Conservation (phyloP, 2,329 filamentous ascomycete species). For the Fusarium oxysporum region DNA sequence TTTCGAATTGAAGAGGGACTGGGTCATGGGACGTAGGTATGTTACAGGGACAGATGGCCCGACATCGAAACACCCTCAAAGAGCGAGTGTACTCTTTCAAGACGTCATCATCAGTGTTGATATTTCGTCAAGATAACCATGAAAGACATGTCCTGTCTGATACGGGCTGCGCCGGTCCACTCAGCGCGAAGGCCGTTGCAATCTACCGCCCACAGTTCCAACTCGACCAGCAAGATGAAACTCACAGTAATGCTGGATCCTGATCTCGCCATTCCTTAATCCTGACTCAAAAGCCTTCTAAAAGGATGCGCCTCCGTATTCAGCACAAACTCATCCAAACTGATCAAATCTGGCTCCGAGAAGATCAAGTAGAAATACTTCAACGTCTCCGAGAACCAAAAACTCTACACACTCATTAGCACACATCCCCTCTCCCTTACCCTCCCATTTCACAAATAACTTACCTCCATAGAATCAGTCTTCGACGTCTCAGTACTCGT, state of each 20-base stretch:
- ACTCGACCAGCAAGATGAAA: background rate
- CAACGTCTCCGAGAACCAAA: slow-evolving; percentile 79
- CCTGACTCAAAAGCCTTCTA: background rate
- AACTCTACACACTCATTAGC: slow-evolving; percentile 62
- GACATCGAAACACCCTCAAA: background rate
- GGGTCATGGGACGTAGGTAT: background rate
- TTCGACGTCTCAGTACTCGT: slow-evolving; percentile 49
- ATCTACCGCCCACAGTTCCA: rapidly evolving
- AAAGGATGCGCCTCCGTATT: slow-evolving; percentile 66
- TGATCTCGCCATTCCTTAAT: rapidly evolving
- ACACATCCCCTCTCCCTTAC: background rate
- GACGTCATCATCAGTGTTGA: background rate
- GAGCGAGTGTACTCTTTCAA: slow-evolving; percentile 60
- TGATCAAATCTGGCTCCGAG: slow-evolving; percentile 71
- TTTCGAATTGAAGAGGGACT: background rate
- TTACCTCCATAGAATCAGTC: slow-evolving; percentile 71
- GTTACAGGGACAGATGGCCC: background rate
- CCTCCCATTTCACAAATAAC: slow-evolving; percentile 27
- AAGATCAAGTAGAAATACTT: slow-evolving; percentile 83
- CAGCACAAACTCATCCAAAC: slow-evolving; percentile 75
- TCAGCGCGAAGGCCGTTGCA: background rate
- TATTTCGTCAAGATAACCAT: background rate
- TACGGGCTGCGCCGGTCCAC: background rate
- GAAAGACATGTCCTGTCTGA: background rate
- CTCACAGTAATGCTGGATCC: too few species aligned